Evolutionary conservation across 495 filamentous ascomycete genomes (phyloP).

Genomic region (Penicillium salamii): DNA sequence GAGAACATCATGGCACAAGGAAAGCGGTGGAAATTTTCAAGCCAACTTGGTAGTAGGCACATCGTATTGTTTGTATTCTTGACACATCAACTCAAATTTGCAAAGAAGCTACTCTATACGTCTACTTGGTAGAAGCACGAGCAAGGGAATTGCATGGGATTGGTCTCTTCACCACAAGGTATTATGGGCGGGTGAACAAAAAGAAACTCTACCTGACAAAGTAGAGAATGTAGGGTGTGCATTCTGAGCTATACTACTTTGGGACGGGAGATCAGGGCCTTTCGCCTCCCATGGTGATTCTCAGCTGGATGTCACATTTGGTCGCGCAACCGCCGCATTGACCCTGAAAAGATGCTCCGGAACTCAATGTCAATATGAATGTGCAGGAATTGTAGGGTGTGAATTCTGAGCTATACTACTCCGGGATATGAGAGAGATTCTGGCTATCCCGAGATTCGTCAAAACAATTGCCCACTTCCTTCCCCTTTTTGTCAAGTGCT

Average conservation of each 20-base stretch:
- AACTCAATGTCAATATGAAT: neutral
- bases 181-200: neutral
- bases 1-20: neutral
- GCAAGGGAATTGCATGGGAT: neutral
- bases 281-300: too few species aligned
- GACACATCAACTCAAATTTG: neutral
- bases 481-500: neutral
- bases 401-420: neutral
- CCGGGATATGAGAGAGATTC: neutral
- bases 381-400: neutral
- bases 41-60: neutral
- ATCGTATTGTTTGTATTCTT: neutral
- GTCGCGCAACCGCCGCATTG: neutral
- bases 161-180: neutral
- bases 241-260: constrained; percentile 3
- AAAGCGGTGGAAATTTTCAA: neutral
- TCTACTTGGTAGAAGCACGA: neutral
- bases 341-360: neutral
- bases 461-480: neutral
- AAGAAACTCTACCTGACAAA: neutral
- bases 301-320: neutral
- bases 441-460: neutral
- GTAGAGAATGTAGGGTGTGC: neutral
- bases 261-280: too few species aligned
- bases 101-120: neutral